Evolutionary conservation across 257 asterid genomes (phyloP).

Genomic region (Cinchona pubescens): DNA sequence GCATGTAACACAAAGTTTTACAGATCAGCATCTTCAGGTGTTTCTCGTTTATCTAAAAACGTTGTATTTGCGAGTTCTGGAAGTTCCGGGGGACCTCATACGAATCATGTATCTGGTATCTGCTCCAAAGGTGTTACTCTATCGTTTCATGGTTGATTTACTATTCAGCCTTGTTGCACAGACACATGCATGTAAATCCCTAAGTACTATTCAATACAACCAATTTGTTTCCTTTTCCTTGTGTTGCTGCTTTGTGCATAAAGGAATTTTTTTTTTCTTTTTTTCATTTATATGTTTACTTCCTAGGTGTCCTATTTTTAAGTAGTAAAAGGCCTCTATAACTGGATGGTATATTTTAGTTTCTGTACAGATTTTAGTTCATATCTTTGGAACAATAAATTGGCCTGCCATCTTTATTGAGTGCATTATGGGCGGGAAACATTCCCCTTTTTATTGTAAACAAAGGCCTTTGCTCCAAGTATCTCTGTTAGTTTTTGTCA

Average conservation of each 20-base stretch:
- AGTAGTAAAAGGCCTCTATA: background rate
- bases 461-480: background rate
- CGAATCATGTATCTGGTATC: conserved; percentile 12
- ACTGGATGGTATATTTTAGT: background rate
- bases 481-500: background rate
- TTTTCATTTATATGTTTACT: background rate
- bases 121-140: conserved; percentile 40
- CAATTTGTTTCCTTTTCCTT: background rate
- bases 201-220: background rate
- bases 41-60: conserved; percentile 18
- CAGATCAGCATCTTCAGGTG: conserved; percentile 24
- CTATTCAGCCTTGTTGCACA: background rate
- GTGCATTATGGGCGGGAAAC: background rate
- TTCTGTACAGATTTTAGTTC: background rate
- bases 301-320: background rate
- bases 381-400: background rate
- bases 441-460: background rate
- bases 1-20: conserved; percentile 28
- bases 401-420: background rate
- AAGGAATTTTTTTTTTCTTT: background rate
- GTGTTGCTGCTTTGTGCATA: background rate
- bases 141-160: background rate
- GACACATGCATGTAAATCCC: background rate
- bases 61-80: conserved; percentile 22
- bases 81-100: conserved; percentile 29